phyloP scores from a whole-genome alignment of 1,284 basidiomycete genomes.

The Melampsora americana region DNA sequence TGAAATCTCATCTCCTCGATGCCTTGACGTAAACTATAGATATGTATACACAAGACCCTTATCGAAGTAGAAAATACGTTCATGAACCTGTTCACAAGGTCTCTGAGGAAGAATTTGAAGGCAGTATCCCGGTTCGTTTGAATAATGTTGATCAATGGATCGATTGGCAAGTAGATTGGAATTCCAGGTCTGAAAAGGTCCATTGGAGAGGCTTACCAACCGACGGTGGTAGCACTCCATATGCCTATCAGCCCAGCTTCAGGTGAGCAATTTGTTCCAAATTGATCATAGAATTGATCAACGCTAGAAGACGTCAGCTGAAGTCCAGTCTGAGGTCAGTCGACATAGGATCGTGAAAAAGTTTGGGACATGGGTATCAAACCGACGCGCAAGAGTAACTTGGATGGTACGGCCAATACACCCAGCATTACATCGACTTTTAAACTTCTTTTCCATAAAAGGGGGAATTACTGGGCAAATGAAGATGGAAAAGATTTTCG shows the following conservation, averaged over 20 bases:
- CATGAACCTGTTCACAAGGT: constrained; percentile 29
- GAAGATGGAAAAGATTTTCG: neutral
- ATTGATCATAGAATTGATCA: neutral
- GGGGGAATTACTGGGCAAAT: neutral
- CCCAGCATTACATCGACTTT: neutral
- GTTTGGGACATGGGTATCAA: constrained; percentile 13
- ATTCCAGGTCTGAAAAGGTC: constrained; percentile 10
- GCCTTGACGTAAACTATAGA: neutral
- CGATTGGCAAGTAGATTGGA: constrained; percentile 25
- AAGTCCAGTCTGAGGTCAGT: neutral
- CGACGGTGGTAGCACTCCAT: constrained; percentile 21
- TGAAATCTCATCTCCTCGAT: neutral
- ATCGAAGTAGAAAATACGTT: constrained; percentile 24
- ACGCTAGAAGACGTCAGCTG: too few relatives aligned
- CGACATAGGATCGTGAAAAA: constrained; percentile 26
- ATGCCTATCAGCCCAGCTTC: constrained; percentile 19
- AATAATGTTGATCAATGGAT: constrained; percentile 8
- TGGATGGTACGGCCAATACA: constrained; percentile 8
- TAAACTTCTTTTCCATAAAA: neutral
- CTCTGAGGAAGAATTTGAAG: constrained; percentile 15
- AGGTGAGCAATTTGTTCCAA: neutral
- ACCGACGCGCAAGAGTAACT: neutral
- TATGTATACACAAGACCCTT: constrained; percentile 33
- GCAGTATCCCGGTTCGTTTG: neutral
- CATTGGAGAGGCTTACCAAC: constrained; percentile 24